Evolutionary conservation across 345 rosid species (phyloP), one percentile per base, ranked within the genome.

Genomic region (Moricandia moricandioides): DNA sequence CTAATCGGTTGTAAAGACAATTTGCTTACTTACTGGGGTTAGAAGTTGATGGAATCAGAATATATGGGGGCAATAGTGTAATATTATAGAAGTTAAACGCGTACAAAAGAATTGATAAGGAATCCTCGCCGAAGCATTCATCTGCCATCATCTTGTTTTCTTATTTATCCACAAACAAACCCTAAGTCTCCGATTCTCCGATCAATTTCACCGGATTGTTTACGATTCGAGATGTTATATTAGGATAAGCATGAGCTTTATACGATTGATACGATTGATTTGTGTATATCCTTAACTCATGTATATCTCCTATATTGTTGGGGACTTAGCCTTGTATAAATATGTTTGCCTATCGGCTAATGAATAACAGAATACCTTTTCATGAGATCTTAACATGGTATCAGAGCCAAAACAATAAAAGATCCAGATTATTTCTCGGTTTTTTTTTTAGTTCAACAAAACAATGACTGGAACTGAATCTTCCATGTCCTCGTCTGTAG

Each of bases 211-310:
- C 43, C 70, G 54, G 31, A 51, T 67, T 26, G n/a, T 30, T 55
- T 69, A 26, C 29, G 7, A 70, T 71, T 58, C 49, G 18, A 61
- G 75, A 91, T 91, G 97, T 88, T 91, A 77, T 21, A 21, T 21
- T 21, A 21, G 24, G 24, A 21, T n/a, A n/a, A n/a, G n/a, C n/a
- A n/a, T n/a, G n/a, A n/a, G n/a, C n/a, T n/a, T n/a, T n/a, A n/a
- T n/a, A n/a, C n/a, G n/a, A n/a, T n/a, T n/a, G n/a, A n/a, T n/a
- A n/a, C n/a, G n/a, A n/a, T n/a, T n/a, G n/a, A n/a, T n/a, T n/a
- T n/a, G n/a, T n/a, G n/a, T n/a, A n/a, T n/a, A n/a, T n/a, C n/a
- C n/a, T n/a, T n/a, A n/a, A n/a, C n/a, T n/a, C n/a, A n/a, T n/a
- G n/a, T n/a, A n/a, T n/a, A n/a, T n/a, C n/a, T n/a, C n/a, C n/a